Base-by-base conservation (phyloP, 305 asterid species). In the Solanum hybrid region DNA sequence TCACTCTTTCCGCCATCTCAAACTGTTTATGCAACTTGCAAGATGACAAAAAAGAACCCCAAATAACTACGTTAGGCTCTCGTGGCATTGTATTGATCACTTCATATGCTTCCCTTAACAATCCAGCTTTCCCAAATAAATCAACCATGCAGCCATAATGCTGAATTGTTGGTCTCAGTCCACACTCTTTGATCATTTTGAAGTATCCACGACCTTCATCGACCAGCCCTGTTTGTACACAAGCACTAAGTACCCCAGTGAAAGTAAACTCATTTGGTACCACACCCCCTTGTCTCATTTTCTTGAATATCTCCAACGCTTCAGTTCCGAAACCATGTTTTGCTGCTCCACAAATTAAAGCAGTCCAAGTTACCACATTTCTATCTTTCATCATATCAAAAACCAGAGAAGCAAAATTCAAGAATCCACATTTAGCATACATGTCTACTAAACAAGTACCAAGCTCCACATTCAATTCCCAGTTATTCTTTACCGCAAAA, bases 101-200 rank as follows among this genome's bases (percentile, higher is more conserved):
- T 86, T 93, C 94, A 77, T 89, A 93, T 35, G 98, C 98, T 91
- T 94, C 95, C 31, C 87, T 92, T 89, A 95, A 29, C 89, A 94
- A 86, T 34, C 98, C 98, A 10, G 94, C 91, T 90, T 94, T 96
- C 17, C 97, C 98, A 71, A 93, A 92, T 91, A 95, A 90, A 91
- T 95, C 97, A 45, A 95, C 94, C 95, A 95, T 91, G 91, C 98
- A 95, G 22, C 97, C 98, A n/a, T 94, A 96, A 89, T 96, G 98
- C 89, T 95, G 95, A 82, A 95, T 93, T 51, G 87, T 90, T 13
- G 95, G 96, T 89, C 86, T 92, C 91, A 94, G 27, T 37, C 94
- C 95, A 86, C 56, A 93, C 86, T 90, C 90, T 51, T 91, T 85
- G 13, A 94, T 88, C 95, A 94, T 92, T 92, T 87, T 88, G 79